phyloP scores from a whole-genome alignment of 441 rosid genomes.

The Brassica hybrid region DNA sequence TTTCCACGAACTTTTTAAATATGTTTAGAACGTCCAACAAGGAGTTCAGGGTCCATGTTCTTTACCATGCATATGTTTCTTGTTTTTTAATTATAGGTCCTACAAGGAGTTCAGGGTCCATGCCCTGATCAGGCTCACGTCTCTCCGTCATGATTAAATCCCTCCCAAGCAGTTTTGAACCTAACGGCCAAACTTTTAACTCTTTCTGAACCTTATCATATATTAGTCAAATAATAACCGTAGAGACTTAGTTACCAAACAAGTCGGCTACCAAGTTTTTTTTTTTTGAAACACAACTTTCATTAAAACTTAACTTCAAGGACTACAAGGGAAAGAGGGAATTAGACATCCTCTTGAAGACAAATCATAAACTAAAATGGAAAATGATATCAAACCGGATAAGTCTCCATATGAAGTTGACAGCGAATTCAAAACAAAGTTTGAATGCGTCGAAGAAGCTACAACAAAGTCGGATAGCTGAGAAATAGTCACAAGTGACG shows the following conservation, averaged over 20 bases:
- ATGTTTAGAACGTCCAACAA: not conserved
- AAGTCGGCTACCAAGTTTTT: not conserved
- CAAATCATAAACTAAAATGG: too few relatives aligned
- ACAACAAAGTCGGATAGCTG: too few relatives aligned
- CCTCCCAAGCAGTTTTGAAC: not conserved
- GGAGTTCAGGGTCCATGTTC: not conserved
- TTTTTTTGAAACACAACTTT: too few relatives aligned
- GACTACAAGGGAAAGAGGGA: too few relatives aligned
- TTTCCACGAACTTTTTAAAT: not conserved
- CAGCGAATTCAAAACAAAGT: too few relatives aligned
- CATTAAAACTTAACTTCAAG: too few relatives aligned
- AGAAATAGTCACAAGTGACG: too few relatives aligned
- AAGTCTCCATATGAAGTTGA: too few relatives aligned
- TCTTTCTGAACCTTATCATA: not conserved
- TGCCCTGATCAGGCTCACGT: not conserved
- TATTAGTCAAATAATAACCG: not conserved
- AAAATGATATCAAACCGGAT: too few relatives aligned
- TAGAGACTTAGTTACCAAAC: not conserved
- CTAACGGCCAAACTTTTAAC: not conserved
- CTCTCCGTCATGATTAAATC: not conserved
- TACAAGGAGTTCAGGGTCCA: not conserved
- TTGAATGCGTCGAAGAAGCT: too few relatives aligned
- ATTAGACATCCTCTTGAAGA: too few relatives aligned
- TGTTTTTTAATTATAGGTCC: not conserved
- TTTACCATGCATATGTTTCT: constrained; percentile 5